A percentile compares a stretch with the other conserved stretches of the same genome.
These are phyloP conservation scores for Massarina eburnea DNA, from an alignment of 2,329 filamentous ascomycete species.

Conservation along the genomic window DNA sequence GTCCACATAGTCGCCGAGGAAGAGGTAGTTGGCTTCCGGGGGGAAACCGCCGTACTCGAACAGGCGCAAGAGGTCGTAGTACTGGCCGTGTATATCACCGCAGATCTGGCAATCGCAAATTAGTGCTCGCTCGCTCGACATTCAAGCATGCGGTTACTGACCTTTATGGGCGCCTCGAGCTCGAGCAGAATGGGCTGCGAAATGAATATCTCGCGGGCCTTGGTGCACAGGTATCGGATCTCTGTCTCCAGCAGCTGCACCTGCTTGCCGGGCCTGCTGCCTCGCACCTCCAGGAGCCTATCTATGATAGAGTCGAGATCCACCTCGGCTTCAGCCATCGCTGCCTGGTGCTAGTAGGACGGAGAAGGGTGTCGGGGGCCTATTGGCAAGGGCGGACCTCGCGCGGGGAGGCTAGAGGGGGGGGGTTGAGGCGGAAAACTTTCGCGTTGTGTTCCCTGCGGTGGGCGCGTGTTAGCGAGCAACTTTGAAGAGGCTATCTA, in stretches of 20 bases:
- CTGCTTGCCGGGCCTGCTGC: slow-evolving; percentile 97
- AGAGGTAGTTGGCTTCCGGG: slow-evolving; percentile 98
- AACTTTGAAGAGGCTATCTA: slow-evolving; percentile 7
- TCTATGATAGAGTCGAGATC: slow-evolving; percentile 99
- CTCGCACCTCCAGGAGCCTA: slow-evolving; percentile 93
- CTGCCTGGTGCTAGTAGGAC: slow-evolving; percentile 44
- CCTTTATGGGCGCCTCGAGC: slow-evolving; percentile 98
- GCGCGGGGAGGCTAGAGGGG: slow-evolving; percentile 27
- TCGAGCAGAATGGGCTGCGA: slow-evolving; percentile 97
- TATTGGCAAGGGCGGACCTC: slow-evolving; percentile 37
- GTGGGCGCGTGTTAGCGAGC: slow-evolving; percentile 22
- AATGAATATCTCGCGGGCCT: slow-evolving; percentile 99
- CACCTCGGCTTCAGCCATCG: slow-evolving; percentile 85
- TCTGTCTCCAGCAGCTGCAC: slow-evolving; percentile 95
- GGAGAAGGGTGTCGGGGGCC: slow-evolving; percentile 19
- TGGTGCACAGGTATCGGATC: slow-evolving; percentile 96
- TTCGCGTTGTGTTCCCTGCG: slow-evolving; percentile 22
- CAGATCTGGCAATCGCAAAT: slow-evolving; percentile 80
- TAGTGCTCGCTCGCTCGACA: not conserved
- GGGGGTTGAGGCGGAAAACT: slow-evolving; percentile 28
- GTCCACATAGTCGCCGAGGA: slow-evolving; percentile 98
- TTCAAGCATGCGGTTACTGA: too few species aligned
- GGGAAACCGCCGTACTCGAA: slow-evolving; percentile 99
- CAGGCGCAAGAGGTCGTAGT: slow-evolving; percentile 94
- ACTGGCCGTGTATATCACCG: slow-evolving; percentile 98